phyloP scores from a whole-genome alignment of 2,329 filamentous ascomycete species.

The Mycogone perniciosa region DNA sequence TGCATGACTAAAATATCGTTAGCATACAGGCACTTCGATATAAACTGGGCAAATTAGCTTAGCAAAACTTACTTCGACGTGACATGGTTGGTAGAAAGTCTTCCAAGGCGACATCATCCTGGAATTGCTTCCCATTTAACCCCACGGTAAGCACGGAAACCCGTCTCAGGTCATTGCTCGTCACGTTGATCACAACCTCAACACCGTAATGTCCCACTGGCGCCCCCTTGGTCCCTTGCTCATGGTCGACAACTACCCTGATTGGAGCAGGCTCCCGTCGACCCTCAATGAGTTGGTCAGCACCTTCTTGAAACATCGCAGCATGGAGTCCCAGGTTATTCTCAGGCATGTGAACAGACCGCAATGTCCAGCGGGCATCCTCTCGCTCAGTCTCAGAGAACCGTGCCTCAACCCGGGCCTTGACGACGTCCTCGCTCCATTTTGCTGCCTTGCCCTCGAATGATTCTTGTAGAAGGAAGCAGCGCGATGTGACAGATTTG shows the following conservation, averaged over 20 bases:
- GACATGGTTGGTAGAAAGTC: constrained; percentile 70
- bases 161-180: constrained; percentile 45
- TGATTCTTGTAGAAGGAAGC: constrained; percentile 64
- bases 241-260: constrained; percentile 66
- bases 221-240: constrained; percentile 59
- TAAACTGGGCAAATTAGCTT: neutral
- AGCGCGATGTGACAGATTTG: constrained; percentile 53
- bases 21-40: constrained; percentile 20
- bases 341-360: constrained; percentile 59
- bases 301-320: constrained; percentile 66
- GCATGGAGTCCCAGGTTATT: constrained; percentile 54
- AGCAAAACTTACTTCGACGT: constrained; percentile 55
- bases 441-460: constrained; percentile 74
- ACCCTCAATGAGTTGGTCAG: constrained; percentile 55
- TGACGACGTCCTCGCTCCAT: constrained; percentile 78
- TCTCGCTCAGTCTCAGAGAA: constrained; percentile 82
- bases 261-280: constrained; percentile 62
- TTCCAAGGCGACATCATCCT: constrained; percentile 65
- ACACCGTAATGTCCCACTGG: constrained; percentile 63
- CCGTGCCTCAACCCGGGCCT: constrained; percentile 77
- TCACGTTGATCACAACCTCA: constrained; percentile 62
- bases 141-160: constrained; percentile 51
- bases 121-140: constrained; percentile 62
- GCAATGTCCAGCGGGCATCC: constrained; percentile 70
- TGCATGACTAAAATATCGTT: constrained; percentile 54